Evolutionary conservation across 179 eudicot genomes (phyloP), one percentile per base, ranked within the genome.

Genomic region (Gypsophila paniculata): DNA sequence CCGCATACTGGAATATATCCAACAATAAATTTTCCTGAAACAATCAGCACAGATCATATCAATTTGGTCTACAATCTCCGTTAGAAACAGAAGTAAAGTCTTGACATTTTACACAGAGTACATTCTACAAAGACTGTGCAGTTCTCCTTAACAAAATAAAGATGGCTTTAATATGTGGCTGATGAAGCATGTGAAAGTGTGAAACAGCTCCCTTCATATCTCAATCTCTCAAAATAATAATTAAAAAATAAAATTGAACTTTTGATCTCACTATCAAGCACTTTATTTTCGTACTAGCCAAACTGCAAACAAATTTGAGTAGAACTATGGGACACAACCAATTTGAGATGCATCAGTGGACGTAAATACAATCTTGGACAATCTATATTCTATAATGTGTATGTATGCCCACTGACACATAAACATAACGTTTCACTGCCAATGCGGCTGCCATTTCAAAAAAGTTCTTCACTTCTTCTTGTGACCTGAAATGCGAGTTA

Each of bases 1-100:
- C 91, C 91, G 55, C 94, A 91, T n/a, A 79, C 76, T 44, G 99
- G 97, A 42, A 84, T 76, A 83, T 84, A 91, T 26, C 87, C 89
- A 62, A 94, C 83, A 21, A 91, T 60, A 76, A 94, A 91, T 82
- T 91, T 94, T 17, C 99, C 99, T 94, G 74, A 75, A 82, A 64
- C 76, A 60, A 61, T 44, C 32, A 38, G 13, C 51, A 63, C 51
- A 46, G 17, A n/a, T 72, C 23, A 29, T 18, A 44, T 59, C 21
- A 42, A 51, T 9, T 32, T 19, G 29, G 29, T 77, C 48, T 49
- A 46, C 29, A 42, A 2, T 17, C 52, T 65, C 19, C n/a, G 55
- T 19, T 32, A 39, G 26, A 21, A 66, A 59, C 3, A 49, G 36
- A 52, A 59, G 36, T 9, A 18, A 10, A 72, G 15, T 19, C 14